phyloP scores from a whole-genome alignment of 2,329 filamentous ascomycete genomes.

The Penicillium capsulatum region DNA sequence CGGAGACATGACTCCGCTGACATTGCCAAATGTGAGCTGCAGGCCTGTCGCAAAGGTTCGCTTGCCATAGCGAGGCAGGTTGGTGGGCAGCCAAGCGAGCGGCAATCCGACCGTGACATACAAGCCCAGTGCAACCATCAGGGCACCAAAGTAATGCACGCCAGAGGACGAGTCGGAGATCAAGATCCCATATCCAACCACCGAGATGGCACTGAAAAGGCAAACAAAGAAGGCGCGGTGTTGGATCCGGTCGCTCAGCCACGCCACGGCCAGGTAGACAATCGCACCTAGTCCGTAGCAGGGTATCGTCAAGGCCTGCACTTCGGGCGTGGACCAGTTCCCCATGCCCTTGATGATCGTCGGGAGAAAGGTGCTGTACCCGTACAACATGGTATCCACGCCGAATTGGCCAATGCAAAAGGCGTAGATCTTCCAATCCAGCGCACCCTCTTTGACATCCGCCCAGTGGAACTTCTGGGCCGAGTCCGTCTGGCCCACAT shows the following conservation, averaged over 20 bases:
- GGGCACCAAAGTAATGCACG: slow-evolving; percentile 71
- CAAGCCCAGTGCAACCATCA: slow-evolving; percentile 69
- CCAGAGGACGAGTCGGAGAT: slow-evolving; percentile 57
- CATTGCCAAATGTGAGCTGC: slow-evolving; percentile 67
- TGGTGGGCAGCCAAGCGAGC: slow-evolving; percentile 58
- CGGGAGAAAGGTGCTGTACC: slow-evolving; percentile 72
- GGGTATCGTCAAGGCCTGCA: slow-evolving; percentile 73
- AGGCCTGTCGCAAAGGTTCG: slow-evolving; percentile 67
- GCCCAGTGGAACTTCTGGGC: slow-evolving; percentile 54
- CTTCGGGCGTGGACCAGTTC: slow-evolving; percentile 58
- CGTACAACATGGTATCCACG: slow-evolving; percentile 71
- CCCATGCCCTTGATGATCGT: slow-evolving; percentile 72
- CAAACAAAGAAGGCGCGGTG: slow-evolving; percentile 62
- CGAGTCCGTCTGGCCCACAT: slow-evolving; percentile 48
- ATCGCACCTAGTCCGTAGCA: slow-evolving; percentile 70
- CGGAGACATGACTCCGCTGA: slow-evolving; percentile 67
- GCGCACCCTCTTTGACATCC: slow-evolving; percentile 64
- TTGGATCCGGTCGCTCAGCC: slow-evolving; percentile 64
- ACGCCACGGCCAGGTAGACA: slow-evolving; percentile 63
- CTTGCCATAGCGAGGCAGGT: slow-evolving; percentile 71
- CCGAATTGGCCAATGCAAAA: slow-evolving; percentile 70
- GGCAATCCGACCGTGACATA: slow-evolving; percentile 59
- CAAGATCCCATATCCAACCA: slow-evolving; percentile 65
- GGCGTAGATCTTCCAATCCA: slow-evolving; percentile 71
- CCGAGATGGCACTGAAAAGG: slow-evolving; percentile 58